These are phyloP conservation scores for Arthrobotrys megalospora DNA, from an alignment of 2,329 filamentous ascomycete species.

Conservation along the genomic window DNA sequence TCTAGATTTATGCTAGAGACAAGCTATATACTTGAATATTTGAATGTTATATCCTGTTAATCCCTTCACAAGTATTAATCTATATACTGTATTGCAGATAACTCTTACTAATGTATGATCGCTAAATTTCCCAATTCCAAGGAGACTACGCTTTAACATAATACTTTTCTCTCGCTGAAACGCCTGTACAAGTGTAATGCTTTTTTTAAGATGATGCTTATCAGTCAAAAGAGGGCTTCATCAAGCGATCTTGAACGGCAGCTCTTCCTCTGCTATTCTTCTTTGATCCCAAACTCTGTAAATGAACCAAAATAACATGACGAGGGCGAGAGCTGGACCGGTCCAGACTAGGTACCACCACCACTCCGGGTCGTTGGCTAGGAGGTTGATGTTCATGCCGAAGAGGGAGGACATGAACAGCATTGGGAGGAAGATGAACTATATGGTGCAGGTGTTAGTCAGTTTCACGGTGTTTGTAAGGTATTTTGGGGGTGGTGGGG, in stretches of 20 bases:
- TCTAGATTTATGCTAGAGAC: no score
- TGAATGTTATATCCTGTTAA: no score
- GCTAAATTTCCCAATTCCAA: no score
- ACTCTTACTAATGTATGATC: no score
- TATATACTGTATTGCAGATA: no score
- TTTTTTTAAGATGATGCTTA: background rate
- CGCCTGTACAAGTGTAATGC: background rate
- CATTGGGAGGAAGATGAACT: slow-evolving; percentile 62
- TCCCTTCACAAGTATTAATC: no score
- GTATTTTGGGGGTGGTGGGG: background rate
- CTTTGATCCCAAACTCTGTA: slow-evolving; percentile 57
- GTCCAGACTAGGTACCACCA: slow-evolving; percentile 61
- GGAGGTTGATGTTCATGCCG: slow-evolving; percentile 63
- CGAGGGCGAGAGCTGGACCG: slow-evolving; percentile 37
- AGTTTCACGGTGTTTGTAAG: background rate
- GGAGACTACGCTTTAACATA: no score
- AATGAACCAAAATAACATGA: slow-evolving; percentile 61
- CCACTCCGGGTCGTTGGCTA: slow-evolving; percentile 61
- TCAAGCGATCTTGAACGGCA: slow-evolving; percentile 53
- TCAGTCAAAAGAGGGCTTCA: background rate
- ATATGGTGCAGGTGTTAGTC: background rate
- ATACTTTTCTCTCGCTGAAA: no score
- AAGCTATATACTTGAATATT: no score
- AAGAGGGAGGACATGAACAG: slow-evolving; percentile 61
- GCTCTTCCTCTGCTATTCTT: slow-evolving; percentile 54